Evolutionary conservation across 495 filamentous ascomycete species (phyloP).

Genomic region (Aspergillus funiculosus): DNA sequence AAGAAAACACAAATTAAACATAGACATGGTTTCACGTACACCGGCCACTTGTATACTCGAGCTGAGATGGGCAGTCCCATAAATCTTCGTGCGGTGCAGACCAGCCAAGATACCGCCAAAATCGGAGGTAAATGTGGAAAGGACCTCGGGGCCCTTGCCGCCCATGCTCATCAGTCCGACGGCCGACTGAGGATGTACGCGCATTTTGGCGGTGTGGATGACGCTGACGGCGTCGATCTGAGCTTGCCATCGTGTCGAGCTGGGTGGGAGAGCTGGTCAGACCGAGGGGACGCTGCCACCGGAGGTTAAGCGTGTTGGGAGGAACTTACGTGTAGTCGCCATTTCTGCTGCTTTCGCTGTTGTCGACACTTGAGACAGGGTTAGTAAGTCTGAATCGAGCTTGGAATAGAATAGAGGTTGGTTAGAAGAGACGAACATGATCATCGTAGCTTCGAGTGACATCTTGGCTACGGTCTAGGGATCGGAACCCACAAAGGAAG

Average conservation of each 20-base stretch:
- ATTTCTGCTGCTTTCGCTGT: constrained; percentile 95
- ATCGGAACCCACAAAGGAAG: constrained; percentile 11
- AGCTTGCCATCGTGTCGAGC: constrained; percentile 89
- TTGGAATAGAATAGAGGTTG: constrained; percentile 8
- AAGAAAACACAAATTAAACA: background rate
- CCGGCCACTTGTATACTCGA: constrained; percentile 92
- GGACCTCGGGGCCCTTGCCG: constrained; percentile 90
- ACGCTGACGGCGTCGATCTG: constrained; percentile 92
- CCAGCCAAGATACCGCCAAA: constrained; percentile 92
- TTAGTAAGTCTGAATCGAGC: constrained; percentile 20
- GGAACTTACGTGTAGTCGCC: constrained; percentile 71
- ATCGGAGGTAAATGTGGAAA: constrained; percentile 91
- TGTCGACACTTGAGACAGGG: constrained; percentile 67
- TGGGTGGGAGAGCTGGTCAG: constrained; percentile 24
- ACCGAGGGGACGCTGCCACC: background rate
- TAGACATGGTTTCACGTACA: too few relatives aligned
- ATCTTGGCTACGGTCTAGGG: too few relatives aligned
- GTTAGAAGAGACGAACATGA: constrained; percentile 51
- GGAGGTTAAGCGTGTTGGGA: background rate
- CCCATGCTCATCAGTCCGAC: constrained; percentile 99
- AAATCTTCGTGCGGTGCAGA: constrained; percentile 89
- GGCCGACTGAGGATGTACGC: constrained; percentile 90
- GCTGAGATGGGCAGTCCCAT: constrained; percentile 75
- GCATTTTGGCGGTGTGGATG: constrained; percentile 89
- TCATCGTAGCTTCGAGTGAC: constrained; percentile 70